Evolutionary conservation across 306 rosid genomes (phyloP).

Genomic region (Cicer bijugum): DNA sequence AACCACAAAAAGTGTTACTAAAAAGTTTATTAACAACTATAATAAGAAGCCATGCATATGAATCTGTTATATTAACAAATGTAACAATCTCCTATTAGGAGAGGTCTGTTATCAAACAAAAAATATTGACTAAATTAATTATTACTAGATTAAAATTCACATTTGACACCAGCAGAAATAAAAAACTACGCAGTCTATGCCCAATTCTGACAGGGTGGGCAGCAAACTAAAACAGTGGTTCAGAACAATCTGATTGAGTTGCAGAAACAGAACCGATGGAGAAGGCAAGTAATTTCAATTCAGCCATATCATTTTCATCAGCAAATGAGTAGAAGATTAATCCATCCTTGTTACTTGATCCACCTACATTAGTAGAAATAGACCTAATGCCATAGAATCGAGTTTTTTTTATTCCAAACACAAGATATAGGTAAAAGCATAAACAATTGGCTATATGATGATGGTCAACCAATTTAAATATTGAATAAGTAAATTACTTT

Average conservation of each 20-base stretch:
- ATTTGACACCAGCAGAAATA: slow-evolving; percentile 24
- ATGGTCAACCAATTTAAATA: neutral
- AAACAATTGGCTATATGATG: neutral
- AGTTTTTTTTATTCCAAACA: neutral
- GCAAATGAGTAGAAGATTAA: neutral
- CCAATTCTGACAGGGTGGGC: neutral
- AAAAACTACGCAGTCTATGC: neutral
- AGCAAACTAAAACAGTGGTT: slow-evolving; percentile 2
- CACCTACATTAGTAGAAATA: neutral
- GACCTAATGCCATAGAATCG: neutral
- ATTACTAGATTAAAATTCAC: slow-evolving; percentile 22
- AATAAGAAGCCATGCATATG: neutral
- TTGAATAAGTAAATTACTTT: neutral
- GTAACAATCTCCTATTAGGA: slow-evolving; percentile 10
- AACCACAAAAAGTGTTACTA: too few relatives aligned
- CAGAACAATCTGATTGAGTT: slow-evolving; percentile 1
- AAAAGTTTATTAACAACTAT: neutral
- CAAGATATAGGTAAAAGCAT: neutral
- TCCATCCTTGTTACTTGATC: neutral
- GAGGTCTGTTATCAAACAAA: neutral
- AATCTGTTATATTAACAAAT: neutral
- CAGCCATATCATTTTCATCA: slow-evolving; percentile 4
- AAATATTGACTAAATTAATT: neutral
- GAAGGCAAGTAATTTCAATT: neutral
- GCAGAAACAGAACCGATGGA: neutral